Conservation (phyloP, 106 monocot species). For the Xerophyta viscosa region DNA sequence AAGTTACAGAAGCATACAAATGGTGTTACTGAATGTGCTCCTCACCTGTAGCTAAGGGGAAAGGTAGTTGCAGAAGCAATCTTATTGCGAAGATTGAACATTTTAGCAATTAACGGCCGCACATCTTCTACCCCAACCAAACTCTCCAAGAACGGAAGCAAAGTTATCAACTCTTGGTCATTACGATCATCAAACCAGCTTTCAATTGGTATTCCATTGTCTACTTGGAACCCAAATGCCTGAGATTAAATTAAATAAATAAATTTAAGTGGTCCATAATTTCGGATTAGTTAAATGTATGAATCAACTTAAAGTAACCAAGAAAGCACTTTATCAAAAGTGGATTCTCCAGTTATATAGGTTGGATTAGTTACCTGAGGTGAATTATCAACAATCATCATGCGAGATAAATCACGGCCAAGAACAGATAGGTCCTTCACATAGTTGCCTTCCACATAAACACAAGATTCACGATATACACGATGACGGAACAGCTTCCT, state of each 20-base stretch:
- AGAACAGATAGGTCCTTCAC: constrained; percentile 89
- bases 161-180: constrained; percentile 50
- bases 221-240: constrained; percentile 99
- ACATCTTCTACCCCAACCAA: constrained; percentile 79
- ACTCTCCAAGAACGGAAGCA: constrained; percentile 90
- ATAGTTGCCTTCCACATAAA: constrained; percentile 94
- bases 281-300: background rate
- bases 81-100: constrained; percentile 77
- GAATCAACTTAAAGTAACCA: no score
- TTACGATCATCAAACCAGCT: constrained; percentile 95
- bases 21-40: no score
- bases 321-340: no score
- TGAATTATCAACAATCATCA: constrained; percentile 93
- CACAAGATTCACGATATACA: constrained; percentile 90
- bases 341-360: no score
- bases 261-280: background rate
- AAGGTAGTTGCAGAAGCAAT: constrained; percentile 45
- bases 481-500: constrained; percentile 87
- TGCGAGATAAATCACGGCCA: constrained; percentile 82
- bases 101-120: constrained; percentile 73
- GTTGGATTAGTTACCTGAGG: constrained; percentile 61
- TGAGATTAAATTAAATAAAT: constrained; percentile 8
- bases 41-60: constrained; percentile 13
- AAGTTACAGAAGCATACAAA: no score
- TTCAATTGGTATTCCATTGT: constrained; percentile 95